These are phyloP conservation scores for Taphrina communis DNA, from an alignment of 1,139 yeast species.

Conservation along the genomic window DNA sequence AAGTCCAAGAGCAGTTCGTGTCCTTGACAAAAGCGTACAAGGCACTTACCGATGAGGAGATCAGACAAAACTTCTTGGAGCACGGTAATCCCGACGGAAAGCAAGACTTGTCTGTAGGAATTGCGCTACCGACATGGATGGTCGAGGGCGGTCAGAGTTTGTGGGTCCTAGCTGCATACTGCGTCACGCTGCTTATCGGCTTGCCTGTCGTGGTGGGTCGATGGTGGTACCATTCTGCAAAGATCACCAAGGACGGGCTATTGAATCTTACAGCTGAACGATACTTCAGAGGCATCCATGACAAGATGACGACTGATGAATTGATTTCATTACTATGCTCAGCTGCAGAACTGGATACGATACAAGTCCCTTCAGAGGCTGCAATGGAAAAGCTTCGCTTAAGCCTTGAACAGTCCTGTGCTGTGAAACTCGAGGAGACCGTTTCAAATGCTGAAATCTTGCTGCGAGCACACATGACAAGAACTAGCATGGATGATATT, in stretches of 20 bases:
- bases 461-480: conserved; percentile 28
- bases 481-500: conserved; percentile 4
- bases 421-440: neutral
- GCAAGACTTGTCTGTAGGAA: conserved; percentile 91
- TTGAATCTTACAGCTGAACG: conserved; percentile 76
- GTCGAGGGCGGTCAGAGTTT: conserved; percentile 84
- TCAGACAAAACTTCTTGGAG: conserved; percentile 77
- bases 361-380: neutral
- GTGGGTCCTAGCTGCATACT: conserved; percentile 68
- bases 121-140: conserved; percentile 90
- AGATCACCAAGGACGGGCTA: conserved; percentile 81
- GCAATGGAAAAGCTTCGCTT: neutral
- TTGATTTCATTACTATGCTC: conserved; percentile 67
- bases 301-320: conserved; percentile 63
- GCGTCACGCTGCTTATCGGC: conserved; percentile 72
- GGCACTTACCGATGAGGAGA: conserved; percentile 88
- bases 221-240: conserved; percentile 89
- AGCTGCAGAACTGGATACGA: conserved; percentile 63
- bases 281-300: conserved; percentile 73
- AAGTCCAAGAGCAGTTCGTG: conserved; percentile 78
- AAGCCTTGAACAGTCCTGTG: neutral
- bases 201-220: conserved; percentile 74
- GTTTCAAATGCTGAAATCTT: conserved; percentile 17
- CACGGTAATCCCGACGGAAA: conserved; percentile 99
- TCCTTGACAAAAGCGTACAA: conserved; percentile 89